Conservation (phyloP, 2,329 filamentous ascomycete species). For the Phaeomoniella chlamydospora region DNA sequence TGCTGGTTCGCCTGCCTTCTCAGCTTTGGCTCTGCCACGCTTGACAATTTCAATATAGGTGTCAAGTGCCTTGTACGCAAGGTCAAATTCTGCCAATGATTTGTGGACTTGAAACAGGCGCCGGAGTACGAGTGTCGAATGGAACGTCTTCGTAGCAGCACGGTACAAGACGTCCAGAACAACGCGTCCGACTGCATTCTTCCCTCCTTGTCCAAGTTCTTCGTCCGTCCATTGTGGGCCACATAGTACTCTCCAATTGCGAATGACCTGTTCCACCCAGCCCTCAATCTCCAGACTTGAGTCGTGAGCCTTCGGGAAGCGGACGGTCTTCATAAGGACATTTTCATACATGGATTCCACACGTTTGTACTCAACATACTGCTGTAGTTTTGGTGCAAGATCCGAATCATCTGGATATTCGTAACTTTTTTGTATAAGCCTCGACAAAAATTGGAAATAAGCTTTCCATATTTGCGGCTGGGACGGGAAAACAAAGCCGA, state of each 20-base stretch:
- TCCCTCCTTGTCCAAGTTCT: slow-evolving; percentile 70
- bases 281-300: slow-evolving; percentile 64
- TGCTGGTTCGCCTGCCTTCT: slow-evolving; percentile 52
- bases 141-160: slow-evolving; percentile 83
- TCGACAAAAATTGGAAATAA: slow-evolving; percentile 69
- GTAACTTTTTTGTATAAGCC: slow-evolving; percentile 47
- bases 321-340: slow-evolving; percentile 61
- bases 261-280: slow-evolving; percentile 66
- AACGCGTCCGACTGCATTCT: slow-evolving; percentile 57
- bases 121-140: slow-evolving; percentile 78
- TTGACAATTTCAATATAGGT: slow-evolving; percentile 83
- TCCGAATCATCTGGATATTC: slow-evolving; percentile 20
- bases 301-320: slow-evolving; percentile 74
- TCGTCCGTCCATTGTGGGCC: slow-evolving; percentile 66
- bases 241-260: slow-evolving; percentile 73
- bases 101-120: slow-evolving; percentile 80
- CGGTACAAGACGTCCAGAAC: slow-evolving; percentile 79
- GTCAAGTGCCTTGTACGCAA: slow-evolving; percentile 81
- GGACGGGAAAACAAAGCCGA: slow-evolving; percentile 15
- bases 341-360: slow-evolving; percentile 70
- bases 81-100: slow-evolving; percentile 76
- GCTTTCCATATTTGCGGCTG: slow-evolving; percentile 57
- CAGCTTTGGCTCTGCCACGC: slow-evolving; percentile 68
- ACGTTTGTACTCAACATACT: slow-evolving; percentile 63
- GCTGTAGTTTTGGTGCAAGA: slow-evolving; percentile 39